Conservation (phyloP, 768 basidiomycete genomes). For the Naematelia aurantialba region DNA sequence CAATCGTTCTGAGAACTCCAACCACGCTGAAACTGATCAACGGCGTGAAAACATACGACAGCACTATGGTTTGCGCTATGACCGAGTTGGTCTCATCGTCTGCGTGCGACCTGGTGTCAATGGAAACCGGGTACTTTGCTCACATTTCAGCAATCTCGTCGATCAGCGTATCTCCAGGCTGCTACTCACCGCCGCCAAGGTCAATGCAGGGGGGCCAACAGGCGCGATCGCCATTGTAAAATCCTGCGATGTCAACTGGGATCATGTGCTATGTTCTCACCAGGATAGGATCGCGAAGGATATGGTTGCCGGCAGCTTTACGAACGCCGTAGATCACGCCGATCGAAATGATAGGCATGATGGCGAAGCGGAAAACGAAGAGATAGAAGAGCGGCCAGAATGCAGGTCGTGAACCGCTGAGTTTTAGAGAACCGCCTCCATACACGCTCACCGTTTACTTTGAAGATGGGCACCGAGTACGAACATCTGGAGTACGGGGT, state of each 20-base stretch:
- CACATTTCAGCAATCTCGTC: conserved; percentile 21
- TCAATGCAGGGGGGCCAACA: conserved; percentile 49
- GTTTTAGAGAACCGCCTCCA: background rate
- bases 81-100: conserved; percentile 36
- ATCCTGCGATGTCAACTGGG: conserved; percentile 28
- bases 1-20: conserved; percentile 31
- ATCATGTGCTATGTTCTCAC: conserved; percentile 14
- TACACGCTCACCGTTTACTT: conserved; percentile 25
- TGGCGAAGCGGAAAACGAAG: conserved; percentile 42
- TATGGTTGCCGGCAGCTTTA: conserved; percentile 17
- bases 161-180: background rate
- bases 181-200: conserved; percentile 42
- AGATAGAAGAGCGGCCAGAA: conserved; percentile 36
- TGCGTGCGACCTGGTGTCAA: conserved; percentile 39
- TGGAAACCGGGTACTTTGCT: background rate
- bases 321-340: conserved; percentile 29
- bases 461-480: conserved; percentile 46
- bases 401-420: conserved; percentile 25
- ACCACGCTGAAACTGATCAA: conserved; percentile 41
- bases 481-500: conserved; percentile 46
- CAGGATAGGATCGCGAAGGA: conserved; percentile 38
- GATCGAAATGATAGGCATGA: conserved; percentile 39
- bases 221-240: conserved; percentile 43
- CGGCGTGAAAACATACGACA: conserved; percentile 43
- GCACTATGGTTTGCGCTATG: conserved; percentile 43